Conservation (phyloP, 352 stramenopile species). For the Phytophthora niederhauseri region DNA sequence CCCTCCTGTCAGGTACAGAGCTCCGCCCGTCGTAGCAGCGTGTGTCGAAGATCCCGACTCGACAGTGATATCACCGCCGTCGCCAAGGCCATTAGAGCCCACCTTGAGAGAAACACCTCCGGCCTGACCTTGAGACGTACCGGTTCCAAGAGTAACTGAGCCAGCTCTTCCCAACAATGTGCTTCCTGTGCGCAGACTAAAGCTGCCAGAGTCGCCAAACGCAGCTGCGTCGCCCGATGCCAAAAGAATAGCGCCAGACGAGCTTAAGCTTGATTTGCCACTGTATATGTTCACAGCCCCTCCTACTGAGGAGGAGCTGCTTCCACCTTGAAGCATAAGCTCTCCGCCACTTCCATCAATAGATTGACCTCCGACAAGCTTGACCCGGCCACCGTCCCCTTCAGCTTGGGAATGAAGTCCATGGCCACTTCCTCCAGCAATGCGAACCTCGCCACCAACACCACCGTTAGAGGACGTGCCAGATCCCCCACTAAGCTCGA, state of each 20-base stretch:
- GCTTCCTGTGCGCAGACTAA: constrained; percentile 44
- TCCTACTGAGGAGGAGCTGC: constrained; percentile 51
- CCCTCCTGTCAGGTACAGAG: constrained; percentile 51
- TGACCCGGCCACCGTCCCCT: constrained; percentile 43
- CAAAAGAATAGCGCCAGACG: constrained; percentile 52
- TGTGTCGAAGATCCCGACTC: constrained; percentile 54
- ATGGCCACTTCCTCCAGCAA: constrained; percentile 44
- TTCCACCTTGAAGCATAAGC: constrained; percentile 42
- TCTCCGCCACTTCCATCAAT: constrained; percentile 44
- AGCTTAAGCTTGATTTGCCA: constrained; percentile 49
- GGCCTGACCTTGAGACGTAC: constrained; percentile 41
- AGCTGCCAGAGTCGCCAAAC: constrained; percentile 47
- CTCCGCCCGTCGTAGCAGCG: constrained; percentile 56
- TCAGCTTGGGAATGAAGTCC: constrained; percentile 42
- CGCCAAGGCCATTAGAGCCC: constrained; percentile 46
- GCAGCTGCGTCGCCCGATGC: constrained; percentile 41
- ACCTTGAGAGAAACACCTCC: constrained; percentile 49
- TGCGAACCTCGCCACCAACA: constrained; percentile 44
- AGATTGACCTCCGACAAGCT: constrained; percentile 43
- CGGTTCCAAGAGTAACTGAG: constrained; percentile 52
- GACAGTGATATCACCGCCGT: constrained; percentile 60
- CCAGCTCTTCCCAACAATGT: constrained; percentile 47
- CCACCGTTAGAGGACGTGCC: constrained; percentile 57
- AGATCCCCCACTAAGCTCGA: constrained; percentile 48
- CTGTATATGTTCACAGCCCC: constrained; percentile 45